A percentile compares a stretch with the other conserved stretches of the same genome.
phyloP scores from a whole-genome alignment of 495 filamentous ascomycete genomes.

The Staphylotrichum longicolle region DNA sequence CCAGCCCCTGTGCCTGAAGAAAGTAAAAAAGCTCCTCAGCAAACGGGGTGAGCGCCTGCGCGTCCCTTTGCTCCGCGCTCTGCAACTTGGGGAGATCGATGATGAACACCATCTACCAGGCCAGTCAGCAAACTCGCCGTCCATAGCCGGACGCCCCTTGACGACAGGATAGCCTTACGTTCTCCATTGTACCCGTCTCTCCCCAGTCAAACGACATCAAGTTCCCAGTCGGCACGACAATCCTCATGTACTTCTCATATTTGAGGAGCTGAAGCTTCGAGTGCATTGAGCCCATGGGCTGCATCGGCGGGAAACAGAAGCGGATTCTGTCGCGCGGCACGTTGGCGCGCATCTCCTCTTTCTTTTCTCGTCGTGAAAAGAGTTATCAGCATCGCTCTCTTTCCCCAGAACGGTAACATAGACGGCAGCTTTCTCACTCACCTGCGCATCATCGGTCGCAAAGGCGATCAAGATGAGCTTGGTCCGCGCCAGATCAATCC shows the following conservation, averaged over 20 bases:
- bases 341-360: constrained; percentile 51
- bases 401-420: no score
- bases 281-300: constrained; percentile 62
- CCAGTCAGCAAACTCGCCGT: constrained; percentile 9
- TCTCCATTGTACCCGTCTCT: constrained; percentile 76
- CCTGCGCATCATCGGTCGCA: constrained; percentile 48
- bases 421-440: constrained; percentile 24
- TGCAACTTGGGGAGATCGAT: constrained; percentile 72
- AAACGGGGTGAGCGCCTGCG: constrained; percentile 56
- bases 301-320: constrained; percentile 77
- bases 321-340: constrained; percentile 47
- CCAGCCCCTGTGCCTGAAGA: constrained; percentile 62
- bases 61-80: constrained; percentile 27
- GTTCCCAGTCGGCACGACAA: constrained; percentile 81
- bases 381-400: constrained; percentile 23
- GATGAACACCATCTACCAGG: constrained; percentile 64
- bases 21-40: constrained; percentile 70
- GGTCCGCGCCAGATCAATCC: constrained; percentile 32
- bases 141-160: background rate
- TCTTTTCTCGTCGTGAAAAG: constrained; percentile 33
- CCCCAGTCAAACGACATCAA: constrained; percentile 83
- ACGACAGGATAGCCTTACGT: constrained; percentile 44
- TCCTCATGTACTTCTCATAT: constrained; percentile 62
- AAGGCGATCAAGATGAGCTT: constrained; percentile 46
- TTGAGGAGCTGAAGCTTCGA: constrained; percentile 85